Base-by-base conservation (phyloP, 2,329 filamentous ascomycete species). In the Fusarium sp. region DNA sequence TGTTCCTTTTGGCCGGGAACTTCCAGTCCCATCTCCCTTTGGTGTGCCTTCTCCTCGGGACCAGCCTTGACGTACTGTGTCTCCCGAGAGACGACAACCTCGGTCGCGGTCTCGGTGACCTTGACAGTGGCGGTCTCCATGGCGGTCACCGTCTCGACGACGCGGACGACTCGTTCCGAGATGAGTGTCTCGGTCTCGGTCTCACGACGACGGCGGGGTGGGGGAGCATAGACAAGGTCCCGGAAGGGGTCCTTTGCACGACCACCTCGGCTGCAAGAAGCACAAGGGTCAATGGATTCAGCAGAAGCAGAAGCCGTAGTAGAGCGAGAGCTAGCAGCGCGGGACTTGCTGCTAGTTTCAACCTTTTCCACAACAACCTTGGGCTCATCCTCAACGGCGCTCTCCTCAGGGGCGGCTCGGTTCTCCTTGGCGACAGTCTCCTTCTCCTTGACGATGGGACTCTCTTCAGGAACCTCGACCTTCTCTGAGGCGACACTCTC, bases 141-240 rank as follows among this genome's bases (percentile, higher is more conserved):
- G 56, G 77, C 71, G 1, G 77, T 80, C 2, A 78, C 74, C 6
- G 79, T 82, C 65, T 81, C 77, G 9, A 81, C 72, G 6, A 81
- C 69, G 2, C 74, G 74, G 10, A 81, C 74, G 0, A 76, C 68
- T 25, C 69, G 64, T 50, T 77, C 68, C 18, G 71, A 71, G 23
- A 71, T 60, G 4, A 71, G 61, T 0, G 65, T 65, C 57, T 73
- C 67, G 5, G 33, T 68, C 53, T 70, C 68, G 2, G 20, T 67
- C 58, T 78, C 75, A 7, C 75, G 74, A 6, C 75, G 74, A 3
- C 58, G 74, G 2, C 58, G 51, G 2, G 51, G 42, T 31, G 68
- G 58, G 10, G 38, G 54, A 23, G n/a, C 44, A 10, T 50, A 38
- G 4, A 58, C 38, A 2, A 59, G 58, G 25, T 58, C 64, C 6